Evolutionary conservation across 768 basidiomycete species (phyloP).

Genomic region (Mycena leptocephala): DNA sequence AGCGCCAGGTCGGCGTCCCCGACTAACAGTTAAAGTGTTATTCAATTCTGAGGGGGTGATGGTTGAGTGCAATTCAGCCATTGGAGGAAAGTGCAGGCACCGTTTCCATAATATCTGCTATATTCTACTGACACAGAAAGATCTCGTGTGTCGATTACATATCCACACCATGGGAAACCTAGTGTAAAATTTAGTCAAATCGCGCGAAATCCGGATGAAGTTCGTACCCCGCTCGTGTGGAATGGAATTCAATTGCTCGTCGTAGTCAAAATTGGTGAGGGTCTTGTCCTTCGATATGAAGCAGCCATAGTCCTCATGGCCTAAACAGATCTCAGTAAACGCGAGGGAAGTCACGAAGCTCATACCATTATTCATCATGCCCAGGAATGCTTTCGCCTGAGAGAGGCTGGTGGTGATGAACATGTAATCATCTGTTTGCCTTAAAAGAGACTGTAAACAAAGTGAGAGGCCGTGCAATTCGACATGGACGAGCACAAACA

Average conservation of each 20-base stretch:
- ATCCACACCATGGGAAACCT: constrained; percentile 98
- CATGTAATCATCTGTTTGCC: constrained; percentile 96
- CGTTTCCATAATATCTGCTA: constrained; percentile 72
- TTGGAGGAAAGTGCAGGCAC: constrained; percentile 56
- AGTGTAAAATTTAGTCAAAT: not conserved
- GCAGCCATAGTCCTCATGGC: constrained; percentile 96
- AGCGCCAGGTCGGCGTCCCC: constrained; percentile 75
- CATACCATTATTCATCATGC: constrained; percentile 82
- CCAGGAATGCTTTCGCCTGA: constrained; percentile 80
- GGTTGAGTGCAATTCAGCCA: no score
- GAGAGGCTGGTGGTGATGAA: constrained; percentile 80
- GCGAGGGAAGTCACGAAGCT: not conserved
- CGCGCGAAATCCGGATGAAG: not conserved
- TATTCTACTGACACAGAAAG: constrained; percentile 90
- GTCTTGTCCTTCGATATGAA: constrained; percentile 93
- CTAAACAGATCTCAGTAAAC: constrained; percentile 51
- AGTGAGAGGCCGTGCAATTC: not conserved
- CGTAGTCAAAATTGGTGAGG: constrained; percentile 87
- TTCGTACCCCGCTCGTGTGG: constrained; percentile 20
- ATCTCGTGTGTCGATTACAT: constrained; percentile 80
- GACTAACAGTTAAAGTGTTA: constrained; percentile 81
- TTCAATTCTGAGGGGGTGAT: constrained; percentile 67
- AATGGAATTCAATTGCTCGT: constrained; percentile 38
- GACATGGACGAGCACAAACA: constrained; percentile 55
- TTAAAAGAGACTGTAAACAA: constrained; percentile 75